A percentile compares a stretch with the other conserved stretches of the same genome.
These are phyloP conservation scores for Fragilaria crotonensis DNA, from an alignment of 108 stramenopile species.

Conservation along the genomic window DNA sequence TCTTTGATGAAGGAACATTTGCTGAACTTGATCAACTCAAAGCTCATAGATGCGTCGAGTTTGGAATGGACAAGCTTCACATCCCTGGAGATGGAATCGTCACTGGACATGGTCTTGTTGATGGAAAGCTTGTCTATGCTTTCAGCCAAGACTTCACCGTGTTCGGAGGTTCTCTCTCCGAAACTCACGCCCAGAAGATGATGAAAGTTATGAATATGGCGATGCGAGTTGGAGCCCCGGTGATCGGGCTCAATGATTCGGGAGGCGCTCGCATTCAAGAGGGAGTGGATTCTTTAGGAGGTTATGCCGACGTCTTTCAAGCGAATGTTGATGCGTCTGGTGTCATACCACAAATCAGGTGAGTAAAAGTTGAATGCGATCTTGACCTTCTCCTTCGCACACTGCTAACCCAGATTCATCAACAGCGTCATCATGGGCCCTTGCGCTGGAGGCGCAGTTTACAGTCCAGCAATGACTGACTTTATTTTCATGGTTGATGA, in stretches of 20 bases:
- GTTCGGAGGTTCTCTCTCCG: conserved; percentile 91
- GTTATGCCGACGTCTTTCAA: conserved; percentile 99
- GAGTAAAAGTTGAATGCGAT: too few species aligned
- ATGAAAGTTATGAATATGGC: conserved; percentile 99
- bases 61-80: conserved; percentile 85
- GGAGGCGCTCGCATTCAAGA: conserved; percentile 99
- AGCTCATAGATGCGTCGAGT: conserved; percentile 95
- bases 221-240: conserved; percentile 86
- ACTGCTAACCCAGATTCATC: too few species aligned
- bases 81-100: conserved; percentile 97
- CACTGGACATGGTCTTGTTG: conserved; percentile 53
- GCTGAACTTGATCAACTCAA: conserved; percentile 93
- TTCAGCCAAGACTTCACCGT: conserved; percentile 98
- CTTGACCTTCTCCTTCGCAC: too few species aligned
- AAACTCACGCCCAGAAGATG: conserved; percentile 98
- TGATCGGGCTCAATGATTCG: conserved; percentile 98
- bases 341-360: conserved; percentile 86
- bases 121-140: conserved; percentile 82
- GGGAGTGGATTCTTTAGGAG: conserved; percentile 91
- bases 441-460: conserved; percentile 88
- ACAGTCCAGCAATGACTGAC: conserved; percentile 99
- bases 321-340: conserved; percentile 95
- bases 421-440: conserved; percentile 64
- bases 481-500: conserved; percentile 98
- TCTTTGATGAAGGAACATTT: conserved; percentile 90